Conservation (phyloP, 768 basidiomycete genomes). For the Cyclocybe cylindracea region DNA sequence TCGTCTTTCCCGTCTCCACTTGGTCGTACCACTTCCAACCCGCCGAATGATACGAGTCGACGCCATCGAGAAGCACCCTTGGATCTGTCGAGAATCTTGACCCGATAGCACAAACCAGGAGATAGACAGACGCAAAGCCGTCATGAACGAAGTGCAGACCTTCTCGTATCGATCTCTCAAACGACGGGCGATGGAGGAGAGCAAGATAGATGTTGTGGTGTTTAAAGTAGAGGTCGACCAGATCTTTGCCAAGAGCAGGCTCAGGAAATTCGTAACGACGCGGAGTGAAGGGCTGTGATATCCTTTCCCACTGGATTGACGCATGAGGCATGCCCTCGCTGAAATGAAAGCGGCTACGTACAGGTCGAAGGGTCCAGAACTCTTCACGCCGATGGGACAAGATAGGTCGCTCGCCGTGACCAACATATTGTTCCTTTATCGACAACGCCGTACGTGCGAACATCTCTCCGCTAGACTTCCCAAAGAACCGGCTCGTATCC, state of each 20-base stretch:
- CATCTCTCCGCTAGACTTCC: slow-evolving; percentile 45
- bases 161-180: slow-evolving; percentile 47
- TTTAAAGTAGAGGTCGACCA: slow-evolving; percentile 51
- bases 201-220: slow-evolving; percentile 51
- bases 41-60: slow-evolving; percentile 33
- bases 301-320: neutral
- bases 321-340: no score
- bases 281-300: neutral
- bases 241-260: no score
- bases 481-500: slow-evolving; percentile 32
- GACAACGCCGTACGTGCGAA: slow-evolving; percentile 47
- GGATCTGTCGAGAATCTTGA: slow-evolving; percentile 54
- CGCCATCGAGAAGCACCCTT: slow-evolving; percentile 41
- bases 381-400: slow-evolving; percentile 5
- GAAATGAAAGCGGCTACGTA: no score
- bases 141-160: slow-evolving; percentile 47
- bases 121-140: slow-evolving; percentile 52
- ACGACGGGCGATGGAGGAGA: slow-evolving; percentile 66
- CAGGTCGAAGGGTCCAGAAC: slow-evolving; percentile 13
- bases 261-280: slow-evolving; percentile 40
- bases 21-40: slow-evolving; percentile 62
- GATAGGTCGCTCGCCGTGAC: slow-evolving; percentile 20
- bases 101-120: slow-evolving; percentile 67
- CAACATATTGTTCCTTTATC: slow-evolving; percentile 47
- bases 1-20: slow-evolving; percentile 56